A percentile compares a stretch with the other conserved stretches of the same genome.
Evolutionary conservation across 2,329 filamentous ascomycete species (phyloP).

Genomic region (Aspergillus pseudotamarii): DNA sequence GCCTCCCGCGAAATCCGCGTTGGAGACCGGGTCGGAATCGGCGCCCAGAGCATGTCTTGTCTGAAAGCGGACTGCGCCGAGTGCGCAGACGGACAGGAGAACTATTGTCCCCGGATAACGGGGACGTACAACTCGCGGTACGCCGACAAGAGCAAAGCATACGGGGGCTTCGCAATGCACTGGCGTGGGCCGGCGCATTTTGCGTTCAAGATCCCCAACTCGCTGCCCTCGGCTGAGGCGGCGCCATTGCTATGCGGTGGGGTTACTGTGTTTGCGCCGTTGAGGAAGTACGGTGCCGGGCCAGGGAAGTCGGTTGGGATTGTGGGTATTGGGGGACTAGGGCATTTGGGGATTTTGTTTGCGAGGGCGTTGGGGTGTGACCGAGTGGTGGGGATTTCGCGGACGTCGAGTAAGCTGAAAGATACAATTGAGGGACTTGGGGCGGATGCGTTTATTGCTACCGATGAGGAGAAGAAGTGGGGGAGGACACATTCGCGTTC

Average conservation of each 20-base stretch:
- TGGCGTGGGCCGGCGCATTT: conserved; percentile 62
- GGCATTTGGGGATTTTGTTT: conserved; percentile 73
- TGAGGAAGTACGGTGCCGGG: conserved; percentile 67
- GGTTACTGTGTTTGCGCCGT: conserved; percentile 71
- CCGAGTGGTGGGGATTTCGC: conserved; percentile 59
- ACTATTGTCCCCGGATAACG: conserved; percentile 42
- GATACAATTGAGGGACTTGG: conserved; percentile 57
- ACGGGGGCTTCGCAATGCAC: conserved; percentile 61
- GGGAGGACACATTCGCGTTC: conserved; percentile 49
- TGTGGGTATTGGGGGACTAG: conserved; percentile 72
- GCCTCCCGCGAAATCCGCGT: conserved; percentile 50
- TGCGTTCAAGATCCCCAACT: conserved; percentile 58
- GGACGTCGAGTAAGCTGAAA: conserved; percentile 51
- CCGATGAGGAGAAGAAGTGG: conserved; percentile 60
- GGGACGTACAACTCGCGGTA: conserved; percentile 43
- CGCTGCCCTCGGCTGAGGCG: conserved; percentile 52
- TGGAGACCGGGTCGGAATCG: conserved; percentile 66
- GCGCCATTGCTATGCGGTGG: conserved; percentile 79
- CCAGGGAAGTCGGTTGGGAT: conserved; percentile 73
- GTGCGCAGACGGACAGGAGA: conserved; percentile 42
- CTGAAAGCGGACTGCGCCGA: conserved; percentile 45
- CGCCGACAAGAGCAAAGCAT: conserved; percentile 38
- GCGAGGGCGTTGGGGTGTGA: conserved; percentile 71
- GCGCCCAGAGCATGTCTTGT: conserved; percentile 63
- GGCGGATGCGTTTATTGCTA: conserved; percentile 59